A percentile compares a stretch with the other conserved stretches of the same genome.
These are phyloP conservation scores for Boletus patriciae DNA, from an alignment of 768 basidiomycete species.

Conservation along the genomic window DNA sequence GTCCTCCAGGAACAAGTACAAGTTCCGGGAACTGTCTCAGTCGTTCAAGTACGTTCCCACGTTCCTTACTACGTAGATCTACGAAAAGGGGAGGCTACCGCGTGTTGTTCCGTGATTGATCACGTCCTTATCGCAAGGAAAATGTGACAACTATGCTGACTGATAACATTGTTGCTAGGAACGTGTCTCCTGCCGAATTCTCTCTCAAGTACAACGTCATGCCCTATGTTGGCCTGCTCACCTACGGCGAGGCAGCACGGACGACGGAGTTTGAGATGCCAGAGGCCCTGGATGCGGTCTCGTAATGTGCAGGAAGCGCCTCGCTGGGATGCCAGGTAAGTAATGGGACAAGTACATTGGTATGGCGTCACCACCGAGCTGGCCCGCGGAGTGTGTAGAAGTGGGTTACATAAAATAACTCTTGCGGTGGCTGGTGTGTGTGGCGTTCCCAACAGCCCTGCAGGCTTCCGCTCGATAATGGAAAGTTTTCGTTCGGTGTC, in stretches of 20 bases:
- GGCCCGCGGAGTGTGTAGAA: conserved; percentile 18
- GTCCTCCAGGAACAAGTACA: conserved; percentile 73
- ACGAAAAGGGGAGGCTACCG: conserved; percentile 11
- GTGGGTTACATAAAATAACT: conserved; percentile 20
- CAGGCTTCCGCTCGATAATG: conserved; percentile 1
- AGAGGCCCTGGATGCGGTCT: conserved; percentile 33
- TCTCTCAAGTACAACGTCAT: conserved; percentile 85
- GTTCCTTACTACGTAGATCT: background rate
- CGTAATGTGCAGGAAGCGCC: conserved; percentile 11
- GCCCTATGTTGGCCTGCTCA: conserved; percentile 83
- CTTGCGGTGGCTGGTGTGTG: conserved; percentile 9
- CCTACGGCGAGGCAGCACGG: conserved; percentile 69
- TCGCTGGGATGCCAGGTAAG: background rate
- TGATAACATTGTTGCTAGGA: conserved; percentile 44
- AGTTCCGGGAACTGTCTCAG: conserved; percentile 69
- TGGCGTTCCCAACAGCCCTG: conserved; percentile 13
- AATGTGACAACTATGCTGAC: conserved; percentile 2
- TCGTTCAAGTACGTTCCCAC: conserved; percentile 66
- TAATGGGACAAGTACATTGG: background rate
- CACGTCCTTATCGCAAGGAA: conserved; percentile 12
- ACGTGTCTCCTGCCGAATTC: conserved; percentile 64
- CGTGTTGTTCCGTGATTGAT: conserved; percentile 22
- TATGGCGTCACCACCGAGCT: conserved; percentile 15
- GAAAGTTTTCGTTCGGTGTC: background rate
- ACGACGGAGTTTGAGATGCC: conserved; percentile 41